Conservation (phyloP, 768 basidiomycete species). For the Paxillus rubicundulus region DNA sequence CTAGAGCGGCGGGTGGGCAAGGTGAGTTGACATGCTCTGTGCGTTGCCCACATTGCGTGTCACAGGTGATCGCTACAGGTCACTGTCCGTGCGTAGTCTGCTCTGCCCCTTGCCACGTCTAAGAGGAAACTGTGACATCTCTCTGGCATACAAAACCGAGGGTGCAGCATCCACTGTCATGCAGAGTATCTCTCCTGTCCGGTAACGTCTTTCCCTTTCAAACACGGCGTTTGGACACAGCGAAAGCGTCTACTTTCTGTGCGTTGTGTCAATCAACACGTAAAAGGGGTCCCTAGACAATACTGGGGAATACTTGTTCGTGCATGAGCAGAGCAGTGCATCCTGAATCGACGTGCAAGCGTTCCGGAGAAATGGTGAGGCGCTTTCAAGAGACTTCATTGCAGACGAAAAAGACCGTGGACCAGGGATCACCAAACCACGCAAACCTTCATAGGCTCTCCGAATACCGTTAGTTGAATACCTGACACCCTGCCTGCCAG, state of each 20-base stretch:
- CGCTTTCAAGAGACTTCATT: constrained; percentile 37
- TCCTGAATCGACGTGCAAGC: constrained; percentile 32
- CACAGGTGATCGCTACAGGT: constrained; percentile 4
- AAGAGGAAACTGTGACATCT: constrained; percentile 45
- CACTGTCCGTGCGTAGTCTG: constrained; percentile 37
- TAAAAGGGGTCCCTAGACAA: constrained; percentile 52
- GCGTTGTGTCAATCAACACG: constrained; percentile 14
- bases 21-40: constrained; percentile 31
- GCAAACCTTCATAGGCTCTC: constrained; percentile 7
- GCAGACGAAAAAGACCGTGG: constrained; percentile 27
- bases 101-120: constrained; percentile 34
- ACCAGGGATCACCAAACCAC: constrained; percentile 16
- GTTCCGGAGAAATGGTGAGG: constrained; percentile 54
- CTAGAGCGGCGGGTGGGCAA: constrained; percentile 32
- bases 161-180: constrained; percentile 9
- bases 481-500: constrained; percentile 13
- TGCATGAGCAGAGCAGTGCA: constrained; percentile 18
- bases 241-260: constrained; percentile 28
- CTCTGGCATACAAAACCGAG: constrained; percentile 38
- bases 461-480: constrained; percentile 1
- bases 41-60: constrained; percentile 29
- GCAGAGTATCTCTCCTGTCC: constrained; percentile 44
- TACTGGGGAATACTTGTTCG: constrained; percentile 49
- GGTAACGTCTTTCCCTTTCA: constrained; percentile 47
- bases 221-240: constrained; percentile 18